These are phyloP conservation scores for Colletotrichum ledebouriae DNA, from an alignment of 2,329 filamentous ascomycete species.

Conservation along the genomic window DNA sequence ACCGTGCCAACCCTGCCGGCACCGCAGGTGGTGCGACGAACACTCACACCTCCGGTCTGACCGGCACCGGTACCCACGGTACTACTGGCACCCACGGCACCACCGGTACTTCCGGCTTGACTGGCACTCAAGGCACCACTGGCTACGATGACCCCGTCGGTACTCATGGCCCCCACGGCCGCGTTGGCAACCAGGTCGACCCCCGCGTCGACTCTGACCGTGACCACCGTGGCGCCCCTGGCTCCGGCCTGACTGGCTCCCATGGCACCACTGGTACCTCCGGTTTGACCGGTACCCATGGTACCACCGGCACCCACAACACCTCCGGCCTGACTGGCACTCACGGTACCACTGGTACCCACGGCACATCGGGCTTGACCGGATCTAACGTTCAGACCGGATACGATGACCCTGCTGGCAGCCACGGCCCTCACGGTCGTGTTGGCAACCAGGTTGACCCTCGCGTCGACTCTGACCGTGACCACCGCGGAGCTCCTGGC, in stretches of 20 bases:
- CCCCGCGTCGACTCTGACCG: slow-evolving; percentile 63
- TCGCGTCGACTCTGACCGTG: no score
- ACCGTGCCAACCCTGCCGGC: slow-evolving; percentile 55
- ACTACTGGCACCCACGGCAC: slow-evolving; percentile 50
- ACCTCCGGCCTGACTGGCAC: slow-evolving; percentile 35
- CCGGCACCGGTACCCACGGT: slow-evolving; percentile 45
- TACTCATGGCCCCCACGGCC: slow-evolving; percentile 54
- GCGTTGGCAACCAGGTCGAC: slow-evolving; percentile 61
- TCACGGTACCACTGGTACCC: slow-evolving; percentile 45
- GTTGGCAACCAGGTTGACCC: no score
- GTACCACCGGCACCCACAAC: slow-evolving; percentile 45
- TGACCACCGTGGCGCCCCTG: slow-evolving; percentile 46
- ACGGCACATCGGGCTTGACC: slow-evolving; percentile 44
- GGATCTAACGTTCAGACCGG: neutral
- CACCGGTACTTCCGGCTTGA: slow-evolving; percentile 43
- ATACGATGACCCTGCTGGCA: no score
- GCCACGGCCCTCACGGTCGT: no score
- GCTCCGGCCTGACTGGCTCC: neutral
- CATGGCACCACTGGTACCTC: slow-evolving; percentile 45
- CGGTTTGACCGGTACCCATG: neutral
- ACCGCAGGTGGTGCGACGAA: slow-evolving; percentile 44
- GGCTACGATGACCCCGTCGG: slow-evolving; percentile 44
- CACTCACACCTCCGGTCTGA: slow-evolving; percentile 28
- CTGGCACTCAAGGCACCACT: slow-evolving; percentile 50
- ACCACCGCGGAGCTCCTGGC: slow-evolving; percentile 6